Evolutionary conservation across 345 rosid genomes (phyloP), one percentile per base, ranked within the genome.

Genomic region (Heritiera fomes): DNA sequence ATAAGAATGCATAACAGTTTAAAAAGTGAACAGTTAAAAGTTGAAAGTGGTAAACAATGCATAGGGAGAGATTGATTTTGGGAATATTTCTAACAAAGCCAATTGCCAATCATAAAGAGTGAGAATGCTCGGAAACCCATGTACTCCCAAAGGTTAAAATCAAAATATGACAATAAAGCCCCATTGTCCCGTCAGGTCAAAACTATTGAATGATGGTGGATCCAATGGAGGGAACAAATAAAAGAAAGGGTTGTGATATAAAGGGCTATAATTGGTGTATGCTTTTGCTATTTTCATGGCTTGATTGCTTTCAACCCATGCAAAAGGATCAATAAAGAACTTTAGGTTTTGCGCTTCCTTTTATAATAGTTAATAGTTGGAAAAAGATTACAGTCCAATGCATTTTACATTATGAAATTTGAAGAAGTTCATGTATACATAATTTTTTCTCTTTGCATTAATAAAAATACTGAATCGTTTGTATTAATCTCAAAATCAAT

Each of bases 271-370:
- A 28, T 20, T 79, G 34, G 17, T 69, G 15, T 8, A 47, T 14
- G 38, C 38, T 34, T 34, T 34, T 34, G 38, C 38, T 1, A 34
- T 34, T 34, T 34, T 34, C 38, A 34, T 34, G 38, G 38, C 38
- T 34, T 34, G 38, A 34, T 34, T 3, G 6, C 10, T 12, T 60
- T 23, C 6, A 60, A 53, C 7, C 34, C 58, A 53, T 50, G 61
- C 62, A 53, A 79, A 82, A 73, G 45, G n/a, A 45, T 20, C 46
- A 34, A 30, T 45, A 75, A 55, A 45, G 43, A 63, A 64, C 78
- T 85, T 83, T 83, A 58, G 52, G 71, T 34, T 71, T 72, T 78
- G 81, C 55, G 1, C 38, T 34, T 77, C 45, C 59, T 78, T 85
- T 79, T 81, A 63, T 79, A 83, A 64, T 34, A 76, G 75, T 70